These are phyloP conservation scores for Penicillium paneum DNA, from an alignment of 2,329 filamentous ascomycete species.

Conservation along the genomic window DNA sequence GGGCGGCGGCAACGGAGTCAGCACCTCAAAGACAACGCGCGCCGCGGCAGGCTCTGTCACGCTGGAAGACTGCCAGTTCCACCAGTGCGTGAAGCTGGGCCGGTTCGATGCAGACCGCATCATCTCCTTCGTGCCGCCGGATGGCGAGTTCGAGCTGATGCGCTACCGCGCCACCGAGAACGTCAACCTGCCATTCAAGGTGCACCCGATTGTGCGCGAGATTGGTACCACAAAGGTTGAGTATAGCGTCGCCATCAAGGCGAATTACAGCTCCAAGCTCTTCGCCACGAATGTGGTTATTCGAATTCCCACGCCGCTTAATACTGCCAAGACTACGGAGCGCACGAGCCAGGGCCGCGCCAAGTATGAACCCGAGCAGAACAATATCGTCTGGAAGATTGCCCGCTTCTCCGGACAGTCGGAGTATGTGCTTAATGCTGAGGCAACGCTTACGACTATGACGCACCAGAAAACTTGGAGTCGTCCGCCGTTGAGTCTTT, in stretches of 20 bases:
- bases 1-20: conserved; percentile 61
- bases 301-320: conserved; percentile 90
- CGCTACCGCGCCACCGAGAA: conserved; percentile 97
- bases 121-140: conserved; percentile 93
- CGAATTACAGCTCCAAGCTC: conserved; percentile 93
- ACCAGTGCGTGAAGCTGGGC: conserved; percentile 96
- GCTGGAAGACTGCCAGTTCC: conserved; percentile 96
- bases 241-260: conserved; percentile 95
- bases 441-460: conserved; percentile 92
- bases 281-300: conserved; percentile 97
- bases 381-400: conserved; percentile 99
- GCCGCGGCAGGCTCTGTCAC: conserved; percentile 94
- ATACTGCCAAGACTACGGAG: conserved; percentile 91
- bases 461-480: conserved; percentile 98
- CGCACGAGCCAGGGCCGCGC: conserved; percentile 93
- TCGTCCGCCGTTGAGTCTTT: conserved; percentile 83
- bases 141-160: conserved; percentile 98
- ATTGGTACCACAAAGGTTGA: conserved; percentile 96
- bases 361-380: conserved; percentile 97
- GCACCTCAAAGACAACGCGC: conserved; percentile 79
- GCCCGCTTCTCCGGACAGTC: conserved; percentile 97
- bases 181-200: conserved; percentile 97
- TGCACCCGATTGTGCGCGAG: conserved; percentile 97
- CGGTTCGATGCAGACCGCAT: conserved; percentile 96
- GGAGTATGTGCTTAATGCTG: conserved; percentile 91